Base-by-base conservation (phyloP, 163 green algal species). In the Chloroidium sp. region DNA sequence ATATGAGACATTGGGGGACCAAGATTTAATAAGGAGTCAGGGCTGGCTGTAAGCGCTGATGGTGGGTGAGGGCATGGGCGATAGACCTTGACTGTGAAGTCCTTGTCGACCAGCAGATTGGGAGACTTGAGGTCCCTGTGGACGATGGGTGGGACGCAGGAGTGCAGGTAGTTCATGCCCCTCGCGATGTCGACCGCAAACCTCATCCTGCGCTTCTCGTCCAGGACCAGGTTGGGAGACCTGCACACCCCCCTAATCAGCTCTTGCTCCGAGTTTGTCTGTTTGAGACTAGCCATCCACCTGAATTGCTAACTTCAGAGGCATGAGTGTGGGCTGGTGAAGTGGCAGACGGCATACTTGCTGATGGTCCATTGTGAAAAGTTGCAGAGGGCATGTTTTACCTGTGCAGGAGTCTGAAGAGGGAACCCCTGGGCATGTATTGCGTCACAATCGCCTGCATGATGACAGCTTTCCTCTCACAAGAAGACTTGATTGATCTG, bases 371-470 rank as follows among this genome's bases (percentile, higher is more conserved):
- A 36, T 36, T 36, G 36, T 36, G 36, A 36, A 36, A 36, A 36
- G 36, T 36, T 36, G 36, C 36, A 36, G 36, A 36, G 36, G 36
- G 36, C 36, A 36, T 36, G 36, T 36, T 36, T n/a, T 12, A 85
- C 79, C 83, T 83, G 87, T 98, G 94, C 76, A 98, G 87, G 68
- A 98, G 84, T 13, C 91, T 88, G 90, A 94, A 98, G 60, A 98
- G 87, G 1, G 86, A 93, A 13, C 94, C 94, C 8, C 93, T 87
- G 1, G 90, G 88, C 13, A 96, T 84, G 84, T 95, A 98, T 82
- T 98, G 91, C 2, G 93, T 97, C 68, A 98, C 92, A 85, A 99
- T 98, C 78, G 88, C 92, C 77, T 98, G 90, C 84, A 93, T 91
- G 57, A 88, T 87, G 3, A 87, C 86, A 72, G 87, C 82, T 0